A percentile compares a stretch with the other conserved stretches of the same genome.
phyloP scores from a whole-genome alignment of 2,329 filamentous ascomycete genomes.

The Phialophora expanda region DNA sequence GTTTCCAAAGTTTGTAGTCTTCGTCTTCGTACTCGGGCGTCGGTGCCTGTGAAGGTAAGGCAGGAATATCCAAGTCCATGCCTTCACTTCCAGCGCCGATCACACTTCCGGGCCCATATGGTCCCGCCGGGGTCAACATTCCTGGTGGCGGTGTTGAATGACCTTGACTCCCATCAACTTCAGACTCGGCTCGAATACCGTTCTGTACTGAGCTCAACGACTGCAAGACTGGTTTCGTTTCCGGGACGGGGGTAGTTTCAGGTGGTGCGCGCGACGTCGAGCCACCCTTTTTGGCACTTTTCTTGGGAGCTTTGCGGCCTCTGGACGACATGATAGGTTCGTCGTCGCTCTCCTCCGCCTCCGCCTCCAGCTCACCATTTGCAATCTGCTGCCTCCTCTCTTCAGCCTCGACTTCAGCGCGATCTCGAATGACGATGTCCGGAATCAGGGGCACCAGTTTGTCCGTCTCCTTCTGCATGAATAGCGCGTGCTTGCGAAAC shows the following conservation, averaged over 20 bases:
- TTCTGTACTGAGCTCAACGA: conserved; percentile 51
- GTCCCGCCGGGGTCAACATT: conserved; percentile 74
- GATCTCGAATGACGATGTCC: conserved; percentile 85
- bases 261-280: conserved; percentile 69
- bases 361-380: conserved; percentile 76
- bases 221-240: conserved; percentile 74
- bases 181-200: conserved; percentile 71
- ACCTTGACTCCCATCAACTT: conserved; percentile 72
- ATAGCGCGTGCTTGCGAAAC: conserved; percentile 87
- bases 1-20: conserved; percentile 98
- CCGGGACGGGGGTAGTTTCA: conserved; percentile 77
- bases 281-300: conserved; percentile 74
- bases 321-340: conserved; percentile 98
- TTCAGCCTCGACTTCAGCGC: conserved; percentile 91
- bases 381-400: conserved; percentile 79
- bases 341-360: conserved; percentile 89
- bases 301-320: conserved; percentile 81
- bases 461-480: conserved; percentile 97
- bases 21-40: conserved; percentile 83
- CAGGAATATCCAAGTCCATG: conserved; percentile 88
- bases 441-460: conserved; percentile 95
- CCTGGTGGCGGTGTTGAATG: conserved; percentile 77
- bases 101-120: conserved; percentile 68
- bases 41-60: conserved; percentile 62
- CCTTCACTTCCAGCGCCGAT: conserved; percentile 68